These are phyloP conservation scores for Cnidoscolus chayamansa DNA, from an alignment of 441 rosid species.

Conservation along the genomic window DNA sequence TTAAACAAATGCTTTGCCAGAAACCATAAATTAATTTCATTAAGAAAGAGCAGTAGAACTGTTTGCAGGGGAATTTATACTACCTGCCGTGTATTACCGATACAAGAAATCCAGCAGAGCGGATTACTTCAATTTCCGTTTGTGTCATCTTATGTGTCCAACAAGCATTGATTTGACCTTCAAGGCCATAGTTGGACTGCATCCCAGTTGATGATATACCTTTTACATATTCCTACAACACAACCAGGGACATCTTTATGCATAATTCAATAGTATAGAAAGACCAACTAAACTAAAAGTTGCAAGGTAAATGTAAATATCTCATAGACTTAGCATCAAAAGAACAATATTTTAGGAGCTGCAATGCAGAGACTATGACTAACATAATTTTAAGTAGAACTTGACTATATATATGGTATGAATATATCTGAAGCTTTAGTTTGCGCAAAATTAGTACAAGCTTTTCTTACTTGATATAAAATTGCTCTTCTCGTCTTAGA, in stretches of 20 bases:
- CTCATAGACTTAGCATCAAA: not conserved
- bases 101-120: constrained; percentile 76
- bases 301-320: not conserved
- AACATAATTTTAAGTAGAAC: not conserved
- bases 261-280: not conserved
- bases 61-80: not conserved
- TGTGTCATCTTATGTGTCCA: constrained; percentile 79
- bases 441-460: constrained; percentile 10
- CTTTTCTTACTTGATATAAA: constrained; percentile 61
- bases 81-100: constrained; percentile 97
- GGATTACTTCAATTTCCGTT: constrained; percentile 57
- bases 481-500: constrained; percentile 56
- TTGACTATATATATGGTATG: too few species aligned
- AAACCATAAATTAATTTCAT: constrained; percentile 3
- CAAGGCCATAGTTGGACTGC: constrained; percentile 82
- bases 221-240: constrained; percentile 79
- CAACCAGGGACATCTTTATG: not conserved
- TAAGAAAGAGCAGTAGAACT: not conserved
- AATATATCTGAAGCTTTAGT: too few species aligned
- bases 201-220: constrained; percentile 83
- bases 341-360: too few species aligned
- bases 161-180: constrained; percentile 92
- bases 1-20: not conserved
- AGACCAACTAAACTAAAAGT: constrained; percentile 1
- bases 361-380: not conserved